Evolutionary conservation across 768 basidiomycete genomes (phyloP).

Genomic region (Boletus bicolor): DNA sequence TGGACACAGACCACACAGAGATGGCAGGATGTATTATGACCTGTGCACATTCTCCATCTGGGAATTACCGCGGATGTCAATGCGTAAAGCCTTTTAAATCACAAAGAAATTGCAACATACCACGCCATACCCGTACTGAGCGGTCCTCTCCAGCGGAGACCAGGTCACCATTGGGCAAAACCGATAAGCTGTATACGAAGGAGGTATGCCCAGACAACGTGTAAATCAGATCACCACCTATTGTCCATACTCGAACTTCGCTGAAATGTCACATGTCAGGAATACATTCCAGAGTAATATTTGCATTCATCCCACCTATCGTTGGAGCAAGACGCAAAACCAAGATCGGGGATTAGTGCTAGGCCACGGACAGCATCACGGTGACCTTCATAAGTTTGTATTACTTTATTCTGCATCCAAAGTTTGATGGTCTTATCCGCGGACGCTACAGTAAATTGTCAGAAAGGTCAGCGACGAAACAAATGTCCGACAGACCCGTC

Average conservation of each 20-base stretch:
- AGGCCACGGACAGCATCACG: constrained; percentile 88
- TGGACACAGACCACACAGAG: constrained; percentile 93
- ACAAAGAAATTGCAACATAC: constrained; percentile 38
- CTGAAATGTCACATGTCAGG: constrained; percentile 39
- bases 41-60: constrained; percentile 87
- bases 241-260: constrained; percentile 89
- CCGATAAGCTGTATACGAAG: constrained; percentile 88
- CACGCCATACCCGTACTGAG: constrained; percentile 87
- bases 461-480: not conserved
- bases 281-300: not conserved
- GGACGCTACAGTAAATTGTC: constrained; percentile 54
- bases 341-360: constrained; percentile 74
- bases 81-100: not conserved
- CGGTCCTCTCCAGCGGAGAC: constrained; percentile 96
- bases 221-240: constrained; percentile 73
- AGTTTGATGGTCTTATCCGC: constrained; percentile 94
- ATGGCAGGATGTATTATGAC: constrained; percentile 91
- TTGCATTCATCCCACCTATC: constrained; percentile 59
- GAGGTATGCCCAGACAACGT: constrained; percentile 93
- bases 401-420: constrained; percentile 73
- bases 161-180: constrained; percentile 77
- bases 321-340: constrained; percentile 94
- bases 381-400: constrained; percentile 82
- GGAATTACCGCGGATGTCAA: constrained; percentile 2
- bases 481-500: constrained; percentile 57